Conservation (phyloP, 2,329 filamentous ascomycete genomes). For the Didymella pinodella region DNA sequence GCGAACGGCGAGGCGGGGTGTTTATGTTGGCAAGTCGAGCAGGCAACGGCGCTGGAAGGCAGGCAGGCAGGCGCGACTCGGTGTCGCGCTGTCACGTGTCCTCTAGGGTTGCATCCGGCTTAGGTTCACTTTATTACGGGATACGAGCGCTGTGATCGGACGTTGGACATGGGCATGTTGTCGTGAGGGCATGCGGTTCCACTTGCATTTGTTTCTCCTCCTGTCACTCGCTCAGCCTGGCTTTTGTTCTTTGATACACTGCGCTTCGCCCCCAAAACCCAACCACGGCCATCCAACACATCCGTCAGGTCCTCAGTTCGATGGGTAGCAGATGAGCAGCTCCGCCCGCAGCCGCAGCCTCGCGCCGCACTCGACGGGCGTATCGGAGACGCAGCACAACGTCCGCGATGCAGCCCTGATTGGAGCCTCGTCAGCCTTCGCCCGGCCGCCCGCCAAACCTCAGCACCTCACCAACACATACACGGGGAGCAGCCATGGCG, state of each 20-base stretch:
- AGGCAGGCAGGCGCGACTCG: slow-evolving; percentile 21
- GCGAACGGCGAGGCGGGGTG: slow-evolving; percentile 2
- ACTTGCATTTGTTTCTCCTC: slow-evolving; percentile 12
- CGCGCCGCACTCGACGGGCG: slow-evolving; percentile 41
- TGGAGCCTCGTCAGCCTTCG: slow-evolving; percentile 60
- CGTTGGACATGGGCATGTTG: slow-evolving; percentile 9
- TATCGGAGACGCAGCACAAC: slow-evolving; percentile 46
- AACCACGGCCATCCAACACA: not conserved
- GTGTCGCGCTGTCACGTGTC: slow-evolving; percentile 30
- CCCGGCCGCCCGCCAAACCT: slow-evolving; percentile 53
- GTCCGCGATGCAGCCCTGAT: slow-evolving; percentile 57
- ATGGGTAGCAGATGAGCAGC: slow-evolving; percentile 50
- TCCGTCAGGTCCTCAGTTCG: slow-evolving; percentile 28
- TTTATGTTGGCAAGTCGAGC: slow-evolving; percentile 12
- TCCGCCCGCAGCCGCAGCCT: slow-evolving; percentile 42
- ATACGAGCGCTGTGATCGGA: not conserved
- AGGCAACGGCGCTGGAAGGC: slow-evolving; percentile 17
- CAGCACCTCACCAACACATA: slow-evolving; percentile 52
- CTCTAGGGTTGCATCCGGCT: not conserved
- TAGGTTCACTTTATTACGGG: not conserved
- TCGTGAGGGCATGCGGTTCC: slow-evolving; percentile 19
- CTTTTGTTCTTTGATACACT: not conserved
- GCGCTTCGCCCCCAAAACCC: no score
- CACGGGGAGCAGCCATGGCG: slow-evolving; percentile 52
- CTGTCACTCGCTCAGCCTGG: slow-evolving; percentile 12